Conservation (phyloP, 176 grass and related monocot genomes). For the Carex cristatella region DNA sequence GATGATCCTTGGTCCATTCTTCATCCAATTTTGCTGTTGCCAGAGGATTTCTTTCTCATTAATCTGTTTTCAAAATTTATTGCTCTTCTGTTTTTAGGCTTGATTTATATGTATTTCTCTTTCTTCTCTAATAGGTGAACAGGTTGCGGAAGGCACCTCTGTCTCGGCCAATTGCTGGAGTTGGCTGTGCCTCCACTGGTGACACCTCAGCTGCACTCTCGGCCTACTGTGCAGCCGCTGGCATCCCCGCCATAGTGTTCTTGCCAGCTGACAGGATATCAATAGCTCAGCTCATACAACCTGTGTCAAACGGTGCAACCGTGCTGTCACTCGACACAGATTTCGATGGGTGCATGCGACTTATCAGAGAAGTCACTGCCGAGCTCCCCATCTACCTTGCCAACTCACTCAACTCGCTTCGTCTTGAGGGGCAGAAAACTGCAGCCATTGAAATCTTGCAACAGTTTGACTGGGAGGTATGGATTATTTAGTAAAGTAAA, state of each 20-base stretch:
- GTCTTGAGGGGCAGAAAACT: constrained; percentile 84
- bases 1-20: not conserved
- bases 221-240: constrained; percentile 79
- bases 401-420: constrained; percentile 82
- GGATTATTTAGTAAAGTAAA: not conserved
- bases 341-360: constrained; percentile 91
- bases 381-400: constrained; percentile 86
- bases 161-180: constrained; percentile 74
- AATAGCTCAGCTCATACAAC: constrained; percentile 84
- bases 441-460: constrained; percentile 93
- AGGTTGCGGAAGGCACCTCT: constrained; percentile 65
- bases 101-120: not conserved
- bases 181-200: constrained; percentile 79
- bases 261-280: constrained; percentile 80
- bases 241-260: constrained; percentile 89
- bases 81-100: not conserved
- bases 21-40: not conserved
- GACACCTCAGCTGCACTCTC: constrained; percentile 92
- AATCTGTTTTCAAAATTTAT: not conserved
- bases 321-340: constrained; percentile 86
- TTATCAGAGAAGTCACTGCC: constrained; percentile 86
- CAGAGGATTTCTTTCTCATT: not conserved
- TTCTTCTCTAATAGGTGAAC: constrained; percentile 48
- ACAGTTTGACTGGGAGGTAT: constrained; percentile 89
- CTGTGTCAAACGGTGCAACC: constrained; percentile 89